Percentiles rank a stretch among this genome's conserved stretches.
These are phyloP conservation scores for Sphagnum contortum DNA, from an alignment of 225 moss, liverwort and hornwort species.

Conservation along the genomic window DNA sequence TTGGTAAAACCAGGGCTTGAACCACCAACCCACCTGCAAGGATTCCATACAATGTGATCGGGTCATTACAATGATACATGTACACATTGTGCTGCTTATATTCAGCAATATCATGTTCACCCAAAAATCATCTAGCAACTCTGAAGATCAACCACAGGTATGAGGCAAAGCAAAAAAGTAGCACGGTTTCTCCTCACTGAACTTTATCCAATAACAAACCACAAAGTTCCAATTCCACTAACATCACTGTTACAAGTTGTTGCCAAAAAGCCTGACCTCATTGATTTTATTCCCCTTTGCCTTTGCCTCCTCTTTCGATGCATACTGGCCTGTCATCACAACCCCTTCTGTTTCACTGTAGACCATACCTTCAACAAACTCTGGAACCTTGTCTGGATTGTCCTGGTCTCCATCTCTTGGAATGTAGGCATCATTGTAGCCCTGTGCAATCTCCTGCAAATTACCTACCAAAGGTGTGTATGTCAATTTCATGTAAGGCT, in stretches of 20 bases:
- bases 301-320: conserved; percentile 54
- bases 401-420: conserved; percentile 90
- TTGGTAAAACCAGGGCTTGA: conserved; percentile 97
- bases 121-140: no score
- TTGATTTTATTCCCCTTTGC: conserved; percentile 76
- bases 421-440: conserved; percentile 69
- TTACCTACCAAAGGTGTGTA: conserved; percentile 53
- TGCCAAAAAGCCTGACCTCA: conserved; percentile 12
- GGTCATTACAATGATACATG: no score
- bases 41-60: no score
- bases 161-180: no score
- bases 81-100: no score
- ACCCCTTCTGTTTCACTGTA: conserved; percentile 62
- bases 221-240: no score
- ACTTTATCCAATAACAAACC: no score
- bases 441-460: conserved; percentile 62
- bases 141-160: no score
- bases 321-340: conserved; percentile 71
- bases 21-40: conserved; percentile 53
- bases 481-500: conserved; percentile 70
- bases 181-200: no score
- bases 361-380: conserved; percentile 84
- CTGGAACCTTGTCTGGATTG: conserved; percentile 87
- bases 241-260: no score
- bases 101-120: no score